Evolutionary conservation across 2,329 filamentous ascomycete species (phyloP).

Genomic region (Helminthosporium solani): DNA sequence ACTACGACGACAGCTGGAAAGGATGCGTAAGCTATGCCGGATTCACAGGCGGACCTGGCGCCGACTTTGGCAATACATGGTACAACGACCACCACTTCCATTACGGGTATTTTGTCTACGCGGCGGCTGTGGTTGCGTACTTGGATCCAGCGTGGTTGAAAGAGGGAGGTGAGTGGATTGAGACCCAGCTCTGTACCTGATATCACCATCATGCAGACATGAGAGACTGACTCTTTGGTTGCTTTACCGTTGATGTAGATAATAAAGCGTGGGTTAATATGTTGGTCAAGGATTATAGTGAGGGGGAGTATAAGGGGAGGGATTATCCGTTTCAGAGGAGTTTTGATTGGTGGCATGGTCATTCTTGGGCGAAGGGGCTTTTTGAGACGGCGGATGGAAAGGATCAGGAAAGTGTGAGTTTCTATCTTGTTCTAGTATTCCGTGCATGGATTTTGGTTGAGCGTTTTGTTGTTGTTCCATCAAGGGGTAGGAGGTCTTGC

Average conservation of each 20-base stretch:
- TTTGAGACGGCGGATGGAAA: slow-evolving; percentile 73
- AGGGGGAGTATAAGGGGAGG: slow-evolving; percentile 66
- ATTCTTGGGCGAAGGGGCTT: slow-evolving; percentile 86
- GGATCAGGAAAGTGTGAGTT: slow-evolving; percentile 68
- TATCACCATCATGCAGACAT: too few relatives aligned
- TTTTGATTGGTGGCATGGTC: slow-evolving; percentile 94
- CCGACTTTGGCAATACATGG: slow-evolving; percentile 82
- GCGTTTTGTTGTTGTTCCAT: too few relatives aligned
- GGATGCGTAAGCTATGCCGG: slow-evolving; percentile 76
- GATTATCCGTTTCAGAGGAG: slow-evolving; percentile 75
- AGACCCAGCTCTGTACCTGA: too few relatives aligned
- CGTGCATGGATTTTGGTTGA: not conserved
- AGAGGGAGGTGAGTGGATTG: slow-evolving; percentile 30
- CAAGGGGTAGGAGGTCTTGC: too few relatives aligned
- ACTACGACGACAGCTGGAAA: slow-evolving; percentile 67
- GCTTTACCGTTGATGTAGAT: slow-evolving; percentile 19
- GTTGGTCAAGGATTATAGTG: slow-evolving; percentile 80
- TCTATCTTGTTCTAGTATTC: not conserved
- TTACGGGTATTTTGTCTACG: slow-evolving; percentile 82
- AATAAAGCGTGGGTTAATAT: slow-evolving; percentile 82
- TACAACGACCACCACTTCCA: slow-evolving; percentile 71
- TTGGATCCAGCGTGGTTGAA: slow-evolving; percentile 73
- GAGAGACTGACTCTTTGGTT: too few relatives aligned
- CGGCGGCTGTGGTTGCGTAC: slow-evolving; percentile 78
- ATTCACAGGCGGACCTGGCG: slow-evolving; percentile 65